Evolutionary conservation across 176 grass and related monocot species (phyloP).

Genomic region (Phoenix dactylifera): DNA sequence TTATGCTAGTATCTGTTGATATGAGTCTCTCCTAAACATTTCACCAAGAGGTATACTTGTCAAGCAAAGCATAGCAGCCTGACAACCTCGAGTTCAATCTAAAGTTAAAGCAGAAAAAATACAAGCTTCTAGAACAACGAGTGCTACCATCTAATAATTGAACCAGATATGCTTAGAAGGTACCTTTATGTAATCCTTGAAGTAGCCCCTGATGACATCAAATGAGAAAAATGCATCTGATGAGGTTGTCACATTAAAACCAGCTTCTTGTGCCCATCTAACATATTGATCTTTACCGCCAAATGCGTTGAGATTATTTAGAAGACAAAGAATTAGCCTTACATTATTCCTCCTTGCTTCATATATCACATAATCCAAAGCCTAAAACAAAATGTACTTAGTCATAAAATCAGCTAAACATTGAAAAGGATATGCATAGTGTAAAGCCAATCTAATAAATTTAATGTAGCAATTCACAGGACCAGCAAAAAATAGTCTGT

Average conservation of each 20-base stretch:
- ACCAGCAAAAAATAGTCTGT: too few relatives aligned
- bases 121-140: too few relatives aligned
- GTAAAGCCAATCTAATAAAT: too few relatives aligned
- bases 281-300: slow-evolving; percentile 92
- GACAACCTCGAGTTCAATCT: too few relatives aligned
- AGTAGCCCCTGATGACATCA: slow-evolving; percentile 58
- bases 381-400: slow-evolving; percentile 26
- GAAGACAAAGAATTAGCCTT: slow-evolving; percentile 77
- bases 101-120: too few relatives aligned
- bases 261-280: slow-evolving; percentile 69
- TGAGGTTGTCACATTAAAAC: slow-evolving; percentile 45
- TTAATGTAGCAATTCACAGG: too few relatives aligned
- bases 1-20: too few relatives aligned
- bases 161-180: too few relatives aligned
- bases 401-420: neutral
- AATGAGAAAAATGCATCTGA: slow-evolving; percentile 74
- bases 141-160: neutral
- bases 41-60: too few relatives aligned
- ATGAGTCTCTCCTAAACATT: too few relatives aligned
- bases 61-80: too few relatives aligned
- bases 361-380: slow-evolving; percentile 86
- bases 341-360: slow-evolving; percentile 61
- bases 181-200: slow-evolving; percentile 51
- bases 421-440: too few relatives aligned
- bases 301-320: slow-evolving; percentile 90